These are phyloP conservation scores for Voacanga thouarsii DNA, from an alignment of 257 asterid genomes.

Conservation along the genomic window DNA sequence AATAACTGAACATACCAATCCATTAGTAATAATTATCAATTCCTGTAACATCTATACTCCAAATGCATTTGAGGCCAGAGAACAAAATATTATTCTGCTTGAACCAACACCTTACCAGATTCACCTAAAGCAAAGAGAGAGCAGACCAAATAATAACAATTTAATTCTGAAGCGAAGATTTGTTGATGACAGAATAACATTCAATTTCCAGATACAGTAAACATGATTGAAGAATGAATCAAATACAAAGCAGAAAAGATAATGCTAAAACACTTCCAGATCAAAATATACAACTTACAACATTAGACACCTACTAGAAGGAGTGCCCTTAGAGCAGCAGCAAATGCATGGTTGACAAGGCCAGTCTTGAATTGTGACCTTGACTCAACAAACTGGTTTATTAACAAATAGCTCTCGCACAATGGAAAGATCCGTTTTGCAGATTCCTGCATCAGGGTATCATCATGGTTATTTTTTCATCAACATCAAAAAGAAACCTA, in stretches of 20 bases:
- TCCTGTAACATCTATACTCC: neutral
- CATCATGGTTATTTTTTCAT: neutral
- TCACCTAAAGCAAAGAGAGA: neutral
- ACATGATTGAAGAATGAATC: neutral
- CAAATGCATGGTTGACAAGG: constrained; percentile 93
- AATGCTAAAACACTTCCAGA: neutral
- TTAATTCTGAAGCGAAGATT: neutral
- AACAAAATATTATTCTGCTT: too few relatives aligned
- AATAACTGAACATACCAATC: neutral
- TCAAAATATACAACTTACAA: constrained; percentile 18
- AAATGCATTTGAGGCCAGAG: neutral
- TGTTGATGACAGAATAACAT: neutral
- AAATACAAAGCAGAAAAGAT: constrained; percentile 3
- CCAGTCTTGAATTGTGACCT: constrained; percentile 91
- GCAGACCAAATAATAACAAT: too few relatives aligned
- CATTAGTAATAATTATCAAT: neutral
- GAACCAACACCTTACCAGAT: neutral
- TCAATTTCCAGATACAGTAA: neutral
- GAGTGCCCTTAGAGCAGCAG: constrained; percentile 87
- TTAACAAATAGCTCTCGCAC: constrained; percentile 73
- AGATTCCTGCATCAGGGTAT: constrained; percentile 62
- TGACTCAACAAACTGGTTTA: constrained; percentile 84
- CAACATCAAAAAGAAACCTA: neutral
- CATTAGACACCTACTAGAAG: constrained; percentile 67
- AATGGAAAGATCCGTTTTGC: constrained; percentile 81